These are phyloP conservation scores for Actinomortierella ambigua DNA, from an alignment of 371 early-diverging fungal species.

Conservation along the genomic window DNA sequence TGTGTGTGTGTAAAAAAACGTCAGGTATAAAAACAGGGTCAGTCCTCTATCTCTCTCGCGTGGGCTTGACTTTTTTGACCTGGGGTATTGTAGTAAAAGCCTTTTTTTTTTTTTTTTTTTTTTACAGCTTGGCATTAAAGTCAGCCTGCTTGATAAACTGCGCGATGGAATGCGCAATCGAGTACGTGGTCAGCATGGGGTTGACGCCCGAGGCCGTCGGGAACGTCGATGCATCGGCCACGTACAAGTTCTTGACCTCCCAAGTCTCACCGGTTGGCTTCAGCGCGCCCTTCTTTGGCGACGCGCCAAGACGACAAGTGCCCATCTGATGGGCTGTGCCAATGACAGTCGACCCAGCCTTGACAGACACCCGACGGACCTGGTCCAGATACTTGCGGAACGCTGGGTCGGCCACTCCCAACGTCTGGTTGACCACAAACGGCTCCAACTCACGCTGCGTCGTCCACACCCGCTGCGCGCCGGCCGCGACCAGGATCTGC, in stretches of 20 bases:
- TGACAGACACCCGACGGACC: constrained; percentile 24
- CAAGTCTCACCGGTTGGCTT: constrained; percentile 78
- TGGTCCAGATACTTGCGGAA: constrained; percentile 36
- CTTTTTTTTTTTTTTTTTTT: too few species aligned
- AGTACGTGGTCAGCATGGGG: constrained; percentile 64
- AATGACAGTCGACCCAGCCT: constrained; percentile 36
- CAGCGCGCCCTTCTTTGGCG: constrained; percentile 59
- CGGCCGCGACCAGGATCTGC: constrained; percentile 66
- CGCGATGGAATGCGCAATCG: constrained; percentile 36
- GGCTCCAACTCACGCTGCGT: constrained; percentile 54
- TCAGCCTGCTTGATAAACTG: constrained; percentile 35
- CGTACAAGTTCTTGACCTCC: constrained; percentile 75
- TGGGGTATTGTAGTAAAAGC: too few species aligned
- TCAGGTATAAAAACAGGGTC: too few species aligned
- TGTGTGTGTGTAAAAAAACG: too few species aligned
- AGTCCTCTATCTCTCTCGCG: too few species aligned
- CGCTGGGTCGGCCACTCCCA: constrained; percentile 34
- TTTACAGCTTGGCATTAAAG: constrained; percentile 22
- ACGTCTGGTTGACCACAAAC: constrained; percentile 51
- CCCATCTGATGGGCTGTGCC: constrained; percentile 73
- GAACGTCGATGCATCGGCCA: constrained; percentile 75
- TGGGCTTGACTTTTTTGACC: too few species aligned
- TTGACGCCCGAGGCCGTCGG: constrained; percentile 82
- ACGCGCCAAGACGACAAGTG: constrained; percentile 69
- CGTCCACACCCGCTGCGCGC: constrained; percentile 69